These are phyloP conservation scores for Leccinum rimulosum DNA, from an alignment of 768 basidiomycete species.

Conservation along the genomic window DNA sequence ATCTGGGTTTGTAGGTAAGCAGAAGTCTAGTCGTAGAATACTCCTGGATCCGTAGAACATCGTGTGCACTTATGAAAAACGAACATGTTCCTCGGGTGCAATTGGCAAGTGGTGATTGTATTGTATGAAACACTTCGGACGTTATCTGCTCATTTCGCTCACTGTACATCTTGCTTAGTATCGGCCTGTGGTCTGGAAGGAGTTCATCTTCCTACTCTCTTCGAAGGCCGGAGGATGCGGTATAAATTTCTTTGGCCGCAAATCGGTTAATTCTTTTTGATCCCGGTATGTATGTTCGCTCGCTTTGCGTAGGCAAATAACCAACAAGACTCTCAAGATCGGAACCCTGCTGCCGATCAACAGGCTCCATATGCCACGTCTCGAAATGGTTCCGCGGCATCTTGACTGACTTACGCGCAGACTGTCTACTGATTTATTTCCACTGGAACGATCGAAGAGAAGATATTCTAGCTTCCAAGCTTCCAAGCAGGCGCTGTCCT, in stretches of 20 bases:
- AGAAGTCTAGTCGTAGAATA: no score
- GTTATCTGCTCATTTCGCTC: constrained; percentile 29
- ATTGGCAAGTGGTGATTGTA: constrained; percentile 84
- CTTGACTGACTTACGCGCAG: constrained; percentile 36
- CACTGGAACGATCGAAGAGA: constrained; percentile 97
- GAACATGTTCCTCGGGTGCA: not conserved
- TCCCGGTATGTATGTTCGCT: constrained; percentile 56
- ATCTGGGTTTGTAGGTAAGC: no score
- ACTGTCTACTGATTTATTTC: constrained; percentile 93
- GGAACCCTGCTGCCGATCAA: constrained; percentile 98
- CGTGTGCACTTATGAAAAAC: not conserved
- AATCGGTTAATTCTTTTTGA: constrained; percentile 94
- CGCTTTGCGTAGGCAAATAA: not conserved
- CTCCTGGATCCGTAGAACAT: no score
- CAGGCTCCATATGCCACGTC: constrained; percentile 75
- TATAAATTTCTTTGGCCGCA: constrained; percentile 92
- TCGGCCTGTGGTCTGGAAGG: constrained; percentile 47
- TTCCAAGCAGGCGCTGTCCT: constrained; percentile 92
- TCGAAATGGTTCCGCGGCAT: not conserved
- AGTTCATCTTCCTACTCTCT: constrained; percentile 91
- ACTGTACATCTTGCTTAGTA: no score
- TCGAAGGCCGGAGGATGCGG: constrained; percentile 96
- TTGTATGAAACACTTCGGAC: constrained; percentile 95
- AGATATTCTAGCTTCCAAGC: constrained; percentile 99
- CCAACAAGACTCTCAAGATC: constrained; percentile 53